These are phyloP conservation scores for Biscogniauxia marginata DNA, from an alignment of 2,329 filamentous ascomycete genomes.

Conservation along the genomic window DNA sequence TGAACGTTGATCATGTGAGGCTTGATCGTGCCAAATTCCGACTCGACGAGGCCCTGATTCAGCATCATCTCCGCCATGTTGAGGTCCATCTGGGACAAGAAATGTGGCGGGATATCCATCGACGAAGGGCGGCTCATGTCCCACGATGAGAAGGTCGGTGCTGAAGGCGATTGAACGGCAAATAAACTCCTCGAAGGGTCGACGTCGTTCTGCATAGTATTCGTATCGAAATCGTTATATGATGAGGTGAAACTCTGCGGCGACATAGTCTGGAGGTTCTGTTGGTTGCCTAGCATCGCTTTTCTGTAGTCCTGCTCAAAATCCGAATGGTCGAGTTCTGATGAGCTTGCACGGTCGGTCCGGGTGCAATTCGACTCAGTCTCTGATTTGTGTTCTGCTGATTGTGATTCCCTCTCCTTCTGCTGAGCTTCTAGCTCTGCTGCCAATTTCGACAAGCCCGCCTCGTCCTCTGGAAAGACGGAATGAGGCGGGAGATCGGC, in stretches of 20 bases:
- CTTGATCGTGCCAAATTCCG: slow-evolving; percentile 54
- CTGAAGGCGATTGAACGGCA: slow-evolving; percentile 30
- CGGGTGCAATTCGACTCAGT: slow-evolving; percentile 36
- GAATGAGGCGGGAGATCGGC: slow-evolving; percentile 57
- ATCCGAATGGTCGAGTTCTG: slow-evolving; percentile 55
- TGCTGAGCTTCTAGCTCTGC: slow-evolving; percentile 52
- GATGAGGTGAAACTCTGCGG: slow-evolving; percentile 49
- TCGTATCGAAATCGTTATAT: slow-evolving; percentile 43
- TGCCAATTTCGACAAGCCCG: slow-evolving; percentile 55
- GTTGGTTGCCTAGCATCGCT: slow-evolving; percentile 42
- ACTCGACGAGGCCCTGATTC: slow-evolving; percentile 50
- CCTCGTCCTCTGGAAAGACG: slow-evolving; percentile 61
- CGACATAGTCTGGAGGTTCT: slow-evolving; percentile 49
- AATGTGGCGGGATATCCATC: slow-evolving; percentile 41
- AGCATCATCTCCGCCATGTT: slow-evolving; percentile 47
- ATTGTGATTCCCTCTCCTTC: slow-evolving; percentile 34
- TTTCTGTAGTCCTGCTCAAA: slow-evolving; percentile 55
- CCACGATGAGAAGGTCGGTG: slow-evolving; percentile 35
- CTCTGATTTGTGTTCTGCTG: slow-evolving; percentile 33
- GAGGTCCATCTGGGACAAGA: slow-evolving; percentile 40
- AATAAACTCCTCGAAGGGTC: slow-evolving; percentile 28
- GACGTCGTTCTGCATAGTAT: slow-evolving; percentile 26
- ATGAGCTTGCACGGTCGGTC: slow-evolving; percentile 52
- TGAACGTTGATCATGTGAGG: slow-evolving; percentile 52
- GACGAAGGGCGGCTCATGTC: slow-evolving; percentile 33